phyloP scores from a whole-genome alignment of 2,329 filamentous ascomycete species.

The Colletotrichum lentis region DNA sequence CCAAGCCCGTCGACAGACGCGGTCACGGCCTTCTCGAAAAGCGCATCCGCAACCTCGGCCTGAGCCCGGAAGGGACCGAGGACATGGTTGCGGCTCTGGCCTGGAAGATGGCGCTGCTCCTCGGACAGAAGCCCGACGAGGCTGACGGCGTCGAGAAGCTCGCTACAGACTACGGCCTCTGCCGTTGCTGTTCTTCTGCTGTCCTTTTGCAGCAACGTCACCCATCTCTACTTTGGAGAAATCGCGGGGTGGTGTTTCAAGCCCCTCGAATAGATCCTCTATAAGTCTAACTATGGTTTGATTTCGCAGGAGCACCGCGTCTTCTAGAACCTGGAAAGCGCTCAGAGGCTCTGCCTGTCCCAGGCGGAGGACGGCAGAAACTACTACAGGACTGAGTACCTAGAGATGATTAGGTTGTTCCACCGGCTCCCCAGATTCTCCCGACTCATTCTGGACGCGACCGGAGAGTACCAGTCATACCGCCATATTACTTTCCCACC shows the following conservation, averaged over 20 bases:
- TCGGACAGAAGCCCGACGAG: neutral
- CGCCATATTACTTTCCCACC: neutral
- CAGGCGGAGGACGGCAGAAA: fast-evolving
- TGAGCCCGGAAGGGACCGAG: neutral
- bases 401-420: neutral
- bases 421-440: neutral
- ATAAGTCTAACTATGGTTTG: neutral
- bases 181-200: neutral
- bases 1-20: neutral
- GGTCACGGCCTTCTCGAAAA: neutral
- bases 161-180: neutral
- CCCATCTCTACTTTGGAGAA: neutral
- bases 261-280: neutral
- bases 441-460: neutral
- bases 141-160: neutral
- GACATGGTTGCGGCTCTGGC: neutral
- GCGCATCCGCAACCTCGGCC: neutral
- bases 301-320: neutral
- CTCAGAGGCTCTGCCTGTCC: neutral
- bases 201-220: neutral
- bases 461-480: neutral
- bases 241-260: neutral
- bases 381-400: neutral
- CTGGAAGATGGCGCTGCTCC: neutral
- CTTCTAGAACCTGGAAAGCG: neutral